Base-by-base conservation (phyloP, 176 grass and related monocot species). In the Areca catechu region DNA sequence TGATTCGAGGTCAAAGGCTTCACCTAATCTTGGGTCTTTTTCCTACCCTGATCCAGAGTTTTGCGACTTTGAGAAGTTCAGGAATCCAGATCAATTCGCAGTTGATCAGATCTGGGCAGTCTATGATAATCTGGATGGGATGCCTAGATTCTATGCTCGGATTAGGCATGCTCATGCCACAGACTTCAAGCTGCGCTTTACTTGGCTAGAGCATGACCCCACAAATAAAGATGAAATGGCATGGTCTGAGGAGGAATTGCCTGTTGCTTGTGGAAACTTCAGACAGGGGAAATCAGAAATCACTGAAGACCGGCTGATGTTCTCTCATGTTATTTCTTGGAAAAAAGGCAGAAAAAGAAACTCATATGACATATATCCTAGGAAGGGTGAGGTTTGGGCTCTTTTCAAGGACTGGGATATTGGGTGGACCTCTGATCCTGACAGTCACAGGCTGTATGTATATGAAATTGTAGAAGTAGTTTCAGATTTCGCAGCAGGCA, bases 131-230 rank as follows among this genome's bases (percentile, higher is more conserved):
- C 58, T 84, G 61, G 91, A 96, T 63, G 83, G 74, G 47, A 96
- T 96, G 86, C 91, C 91, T 70, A 85, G 91, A 27, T 96, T 77
- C 71, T 96, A 90, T 82, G 91, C 86, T 63, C 71, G 60, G 59
- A 96, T 96, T 62, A 74, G 79, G 50, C 51, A 70, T 57, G 58
- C 79, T 25, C 63, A 67, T 80, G 56, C 19, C 34, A 67, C 71
- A 50, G 73, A 78, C 16, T 96, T 96, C 43, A 82, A 84, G 77
- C 27, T 84, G 47, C 77, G 65, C 49, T 77, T 86, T 47, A 81
- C 74, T 76, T 96, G 91, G 86, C 65, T 96, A 54, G 83, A 84
- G 57, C 66, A 69, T 10, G 18, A 59, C 17, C 60, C 80, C 5
- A 18, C 18, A 50, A 79, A 78, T 73, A 67, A 76, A 68, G 53